These are phyloP conservation scores for Xylariaceae sp. DNA, from an alignment of 2,329 filamentous ascomycete genomes.

Conservation along the genomic window DNA sequence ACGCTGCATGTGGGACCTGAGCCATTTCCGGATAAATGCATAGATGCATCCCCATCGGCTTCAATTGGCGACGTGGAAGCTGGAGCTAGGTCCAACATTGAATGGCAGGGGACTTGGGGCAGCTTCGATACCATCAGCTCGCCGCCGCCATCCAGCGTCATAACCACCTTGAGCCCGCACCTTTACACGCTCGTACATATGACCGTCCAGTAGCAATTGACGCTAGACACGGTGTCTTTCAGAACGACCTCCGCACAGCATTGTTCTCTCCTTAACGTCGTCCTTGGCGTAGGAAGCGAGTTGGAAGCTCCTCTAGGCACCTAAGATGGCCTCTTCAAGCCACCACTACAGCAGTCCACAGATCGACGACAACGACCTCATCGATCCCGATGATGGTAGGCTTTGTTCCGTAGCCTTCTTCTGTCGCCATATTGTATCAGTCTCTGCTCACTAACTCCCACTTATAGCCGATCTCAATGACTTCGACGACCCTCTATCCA, in stretches of 20 bases:
- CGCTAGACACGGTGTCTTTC: too few species aligned
- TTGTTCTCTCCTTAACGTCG: too few species aligned
- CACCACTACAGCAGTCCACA: conserved; percentile 59
- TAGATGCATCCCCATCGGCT: not conserved
- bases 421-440: too few species aligned
- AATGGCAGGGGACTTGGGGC: not conserved
- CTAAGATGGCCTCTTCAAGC: conserved; percentile 44
- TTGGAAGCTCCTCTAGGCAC: too few species aligned
- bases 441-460: too few species aligned
- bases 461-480: conserved; percentile 76
- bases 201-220: too few species aligned
- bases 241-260: too few species aligned
- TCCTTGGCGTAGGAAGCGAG: too few species aligned
- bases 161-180: not conserved
- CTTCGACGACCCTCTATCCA: conserved; percentile 79
- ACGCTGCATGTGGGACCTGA: not conserved
- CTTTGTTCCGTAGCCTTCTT: too few species aligned
- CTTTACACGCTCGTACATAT: too few species aligned
- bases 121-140: not conserved
- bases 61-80: conserved; percentile 17
- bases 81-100: not conserved
- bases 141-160: not conserved
- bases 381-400: conserved; percentile 75
- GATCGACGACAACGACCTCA: conserved; percentile 62
- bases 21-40: conserved; percentile 7